Base-by-base conservation (phyloP, 78 protist species). In the Planoprotostelium fungivorum region DNA sequence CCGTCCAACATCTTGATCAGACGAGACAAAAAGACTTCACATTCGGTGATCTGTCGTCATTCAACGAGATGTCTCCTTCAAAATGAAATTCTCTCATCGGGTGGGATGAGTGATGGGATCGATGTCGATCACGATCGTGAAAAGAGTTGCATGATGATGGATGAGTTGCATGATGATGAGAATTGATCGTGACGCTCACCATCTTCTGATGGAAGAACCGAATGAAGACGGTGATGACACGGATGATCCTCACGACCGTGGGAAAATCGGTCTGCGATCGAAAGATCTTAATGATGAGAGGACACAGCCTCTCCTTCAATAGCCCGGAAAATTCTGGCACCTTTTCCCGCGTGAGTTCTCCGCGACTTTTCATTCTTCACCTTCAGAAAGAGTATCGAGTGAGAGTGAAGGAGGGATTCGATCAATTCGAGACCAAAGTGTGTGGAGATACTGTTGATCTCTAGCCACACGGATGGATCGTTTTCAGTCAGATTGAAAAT, bases 291-390 rank as follows among this genome's bases (percentile, higher is more conserved):
- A 92, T 92, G 86, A 92, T 84, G 37, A 92, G 88, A 37, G 94
- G 94, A 86, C 94, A 92, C 35, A 92, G 87, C 85, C 86, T 88
- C 85, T 92, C 94, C 63, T 92, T 92, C 36, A 92, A 63, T 84
- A 92, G n/a, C n/a, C 34, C 39, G 87, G 84, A 90, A 86, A 92
- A 92, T 73, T 92, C 94, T 37, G 89, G 91, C 34, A 91, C 31
- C 90, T 91, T 28, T 51, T 51, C 5, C 16, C 16, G 5, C 73
- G 73, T 51, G 73, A 51, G 16, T 25, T 25, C 16, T 51, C 16
- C 31, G 5, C 31, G 16, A 51, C 5, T 51, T 25, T 25, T 63
- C 35, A 39, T 31, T 34, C 85, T 83, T 16, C 34, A 63, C 88
- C 38, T 89, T 83, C 10, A 86, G 51, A 28, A 92, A 92, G 1